phyloP scores from a whole-genome alignment of 306 rosid species.

The Vigna nakashimae region DNA sequence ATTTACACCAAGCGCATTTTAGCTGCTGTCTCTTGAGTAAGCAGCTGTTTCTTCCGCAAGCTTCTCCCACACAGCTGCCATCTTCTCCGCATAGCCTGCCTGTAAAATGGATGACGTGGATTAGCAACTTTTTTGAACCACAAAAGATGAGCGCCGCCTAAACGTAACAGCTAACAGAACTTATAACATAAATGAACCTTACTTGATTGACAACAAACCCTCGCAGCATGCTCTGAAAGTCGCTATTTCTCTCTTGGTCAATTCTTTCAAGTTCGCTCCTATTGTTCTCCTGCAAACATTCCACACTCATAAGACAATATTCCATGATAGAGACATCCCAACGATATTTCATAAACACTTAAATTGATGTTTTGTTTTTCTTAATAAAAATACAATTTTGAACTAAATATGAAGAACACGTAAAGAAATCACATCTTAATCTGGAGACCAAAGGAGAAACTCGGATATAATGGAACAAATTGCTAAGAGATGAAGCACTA shows the following conservation, averaged over 20 bases:
- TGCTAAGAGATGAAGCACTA: background rate
- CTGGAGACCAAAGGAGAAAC: background rate
- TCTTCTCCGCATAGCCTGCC: slow-evolving; percentile 92
- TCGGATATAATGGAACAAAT: background rate
- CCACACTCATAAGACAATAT: background rate
- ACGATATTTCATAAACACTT: background rate
- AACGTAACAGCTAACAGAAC: slow-evolving; percentile 8
- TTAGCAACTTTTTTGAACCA: slow-evolving; percentile 27
- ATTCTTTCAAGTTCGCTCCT: slow-evolving; percentile 56
- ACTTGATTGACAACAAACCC: slow-evolving; percentile 59
- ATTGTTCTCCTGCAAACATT: slow-evolving; percentile 52
- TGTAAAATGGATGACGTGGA: slow-evolving; percentile 38
- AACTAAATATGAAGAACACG: background rate
- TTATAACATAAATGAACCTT: slow-evolving; percentile 18
- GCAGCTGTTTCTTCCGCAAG: slow-evolving; percentile 78
- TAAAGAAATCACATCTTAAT: background rate
- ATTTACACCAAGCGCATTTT: slow-evolving; percentile 57
- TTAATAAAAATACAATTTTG: slow-evolving; percentile 28
- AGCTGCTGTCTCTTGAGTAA: slow-evolving; percentile 61
- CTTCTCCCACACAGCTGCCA: slow-evolving; percentile 80
- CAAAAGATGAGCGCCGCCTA: slow-evolving; percentile 17
- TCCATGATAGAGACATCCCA: slow-evolving; percentile 28
- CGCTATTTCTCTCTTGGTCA: slow-evolving; percentile 52
- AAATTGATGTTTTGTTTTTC: background rate
- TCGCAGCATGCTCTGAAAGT: slow-evolving; percentile 54